Base-by-base conservation (phyloP, 2,329 filamentous ascomycete species). In the Stagonosporopsis vannaccii region DNA sequence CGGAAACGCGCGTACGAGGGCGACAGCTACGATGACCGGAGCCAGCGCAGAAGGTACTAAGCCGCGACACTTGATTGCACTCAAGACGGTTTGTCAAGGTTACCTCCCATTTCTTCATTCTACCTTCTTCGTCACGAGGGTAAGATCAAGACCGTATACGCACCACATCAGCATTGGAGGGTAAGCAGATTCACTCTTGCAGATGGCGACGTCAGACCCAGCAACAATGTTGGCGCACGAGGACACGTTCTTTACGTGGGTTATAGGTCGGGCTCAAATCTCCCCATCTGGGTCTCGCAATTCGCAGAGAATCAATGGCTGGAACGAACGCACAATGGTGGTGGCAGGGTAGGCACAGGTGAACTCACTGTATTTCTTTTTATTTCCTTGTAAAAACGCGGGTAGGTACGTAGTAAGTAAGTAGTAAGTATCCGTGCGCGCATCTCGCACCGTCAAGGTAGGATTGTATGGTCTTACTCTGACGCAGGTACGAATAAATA, bases 1-100 rank as follows among this genome's bases (percentile, higher is more conserved):
- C 66, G 83, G 41, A 83, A 84, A 76, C 75, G 83, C 69, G 76
- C 75, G 48, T 92, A 90, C 77, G 92, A 96, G 48, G 90, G 89
- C 71, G 87, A 88, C 73, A 85, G 86, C 63, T 89, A 93, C 78
- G 92, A 97, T 72, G 93, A 97, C 76, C 81, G 82, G 46, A 82
- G 85, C 66, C 81, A 80, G 67, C 82, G 85, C 72, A 81, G 85
- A 71, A 81, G 85, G 71, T 88, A 87, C 73, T 87, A 65, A 77
- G 68, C 59, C 37, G 46, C 33, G 11, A 20, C 25, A 6, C 41
- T 12, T 61, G 52, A 43, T 58, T n/a, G 42, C 56, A 62, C 58
- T 48, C 57, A 50, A 55, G 68, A 67, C 68, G 73, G 73, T 76
- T 76, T 76, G 73, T 75, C 69, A 66, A 72, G 71, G 71, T 70